Conservation (phyloP, 129 eudicot species). For the Ambrosia trifida region DNA sequence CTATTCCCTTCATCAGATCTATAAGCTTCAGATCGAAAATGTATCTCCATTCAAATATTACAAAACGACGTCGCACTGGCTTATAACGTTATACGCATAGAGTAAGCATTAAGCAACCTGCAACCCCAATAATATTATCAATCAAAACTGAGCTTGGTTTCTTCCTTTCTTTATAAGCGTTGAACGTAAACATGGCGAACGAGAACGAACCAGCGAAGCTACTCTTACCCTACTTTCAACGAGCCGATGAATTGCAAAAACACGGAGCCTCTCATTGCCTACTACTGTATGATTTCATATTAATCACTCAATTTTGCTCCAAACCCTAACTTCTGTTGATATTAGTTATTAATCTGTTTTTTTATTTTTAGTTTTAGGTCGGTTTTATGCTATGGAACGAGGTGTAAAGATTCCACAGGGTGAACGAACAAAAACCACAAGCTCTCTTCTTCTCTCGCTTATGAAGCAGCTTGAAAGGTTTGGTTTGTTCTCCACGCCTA, state of each 20-base stretch:
- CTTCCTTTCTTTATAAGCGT: background rate
- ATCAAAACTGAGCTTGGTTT: conserved; percentile 16
- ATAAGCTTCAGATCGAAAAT: no score
- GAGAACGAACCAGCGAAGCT: conserved; percentile 95
- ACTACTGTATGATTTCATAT: conserved; percentile 59
- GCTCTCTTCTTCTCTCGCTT: conserved; percentile 66
- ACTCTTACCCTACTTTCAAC: conserved; percentile 84
- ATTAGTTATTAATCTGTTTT: background rate
- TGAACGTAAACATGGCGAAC: conserved; percentile 41
- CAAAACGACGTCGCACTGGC: conserved; percentile 14
- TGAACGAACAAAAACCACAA: conserved; percentile 85
- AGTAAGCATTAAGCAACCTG: conserved; percentile 19
- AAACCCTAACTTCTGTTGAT: conserved; percentile 30
- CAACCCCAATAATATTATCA: background rate
- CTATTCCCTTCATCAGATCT: no score
- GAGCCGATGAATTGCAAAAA: conserved; percentile 98
- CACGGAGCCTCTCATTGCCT: conserved; percentile 98
- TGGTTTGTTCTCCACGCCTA: background rate
- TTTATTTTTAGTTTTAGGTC: conserved; percentile 40
- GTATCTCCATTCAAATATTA: no score
- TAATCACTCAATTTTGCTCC: conserved; percentile 5
- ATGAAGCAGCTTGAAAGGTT: conserved; percentile 95
- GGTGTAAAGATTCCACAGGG: conserved; percentile 85
- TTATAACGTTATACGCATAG: conserved; percentile 8
- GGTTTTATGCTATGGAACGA: conserved; percentile 94